phyloP scores from a whole-genome alignment of 1,139 yeast species.

The Taphrina wiesneri region DNA sequence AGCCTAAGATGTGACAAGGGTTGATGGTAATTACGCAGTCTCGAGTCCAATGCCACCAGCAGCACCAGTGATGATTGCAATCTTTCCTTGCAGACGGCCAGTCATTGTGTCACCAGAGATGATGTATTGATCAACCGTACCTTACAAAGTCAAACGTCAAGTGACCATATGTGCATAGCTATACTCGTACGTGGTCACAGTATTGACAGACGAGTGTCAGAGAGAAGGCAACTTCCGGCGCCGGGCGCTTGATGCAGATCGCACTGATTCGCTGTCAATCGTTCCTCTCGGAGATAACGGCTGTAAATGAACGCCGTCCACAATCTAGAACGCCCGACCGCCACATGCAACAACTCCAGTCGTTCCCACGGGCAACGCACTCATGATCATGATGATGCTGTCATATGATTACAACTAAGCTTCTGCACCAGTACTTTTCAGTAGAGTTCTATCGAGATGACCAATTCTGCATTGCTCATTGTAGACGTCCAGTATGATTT shows the following conservation, averaged over 20 bases:
- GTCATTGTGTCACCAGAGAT: constrained; percentile 46
- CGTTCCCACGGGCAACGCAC: background rate
- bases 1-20: background rate
- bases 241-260: background rate
- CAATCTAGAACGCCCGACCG: background rate
- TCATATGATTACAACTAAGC: no score
- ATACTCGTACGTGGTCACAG: no score
- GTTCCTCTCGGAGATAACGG: constrained; percentile 1
- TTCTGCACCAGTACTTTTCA: no score
- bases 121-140: no score
- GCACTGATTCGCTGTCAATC: background rate
- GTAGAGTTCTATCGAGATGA: background rate
- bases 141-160: background rate
- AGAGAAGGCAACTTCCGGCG: background rate
- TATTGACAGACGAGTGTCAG: background rate
- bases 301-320: background rate
- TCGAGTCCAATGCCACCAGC: constrained; percentile 55
- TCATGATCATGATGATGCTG: background rate
- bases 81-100: constrained; percentile 66
- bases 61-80: constrained; percentile 63
- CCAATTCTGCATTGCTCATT: constrained; percentile 8
- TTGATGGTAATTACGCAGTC: constrained; percentile 41
- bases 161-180: no score
- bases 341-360: background rate
- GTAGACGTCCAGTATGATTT: constrained; percentile 30